Conservation (phyloP, 164 flowering plant species). For the Aristolochia contorta region DNA sequence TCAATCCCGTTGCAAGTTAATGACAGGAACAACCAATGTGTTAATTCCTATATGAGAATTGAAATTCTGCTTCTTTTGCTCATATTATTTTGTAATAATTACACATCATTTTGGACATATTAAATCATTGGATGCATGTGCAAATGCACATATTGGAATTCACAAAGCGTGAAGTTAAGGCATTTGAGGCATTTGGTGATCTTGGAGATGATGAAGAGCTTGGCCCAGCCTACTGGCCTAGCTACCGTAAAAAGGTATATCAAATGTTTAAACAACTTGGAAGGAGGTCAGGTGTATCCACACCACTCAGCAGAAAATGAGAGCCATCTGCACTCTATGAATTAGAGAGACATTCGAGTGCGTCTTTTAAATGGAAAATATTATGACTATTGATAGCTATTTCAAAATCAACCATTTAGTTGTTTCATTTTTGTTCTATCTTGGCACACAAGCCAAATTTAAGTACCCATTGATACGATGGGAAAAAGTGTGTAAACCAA, state of each 20-base stretch:
- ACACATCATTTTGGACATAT: not conserved
- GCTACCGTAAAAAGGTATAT: conserved; percentile 79
- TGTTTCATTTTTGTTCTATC: too few relatives aligned
- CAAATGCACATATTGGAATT: conserved; percentile 74
- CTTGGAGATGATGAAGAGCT: conserved; percentile 96
- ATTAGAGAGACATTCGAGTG: conserved; percentile 58
- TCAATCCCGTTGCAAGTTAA: too few relatives aligned
- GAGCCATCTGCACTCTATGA: conserved; percentile 35
- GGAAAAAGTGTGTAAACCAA: too few relatives aligned
- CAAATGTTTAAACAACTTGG: conserved; percentile 48
- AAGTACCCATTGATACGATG: too few relatives aligned
- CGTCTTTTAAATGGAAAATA: conserved; percentile 75
- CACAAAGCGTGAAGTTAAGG: conserved; percentile 83
- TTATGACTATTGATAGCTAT: too few relatives aligned
- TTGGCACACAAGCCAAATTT: too few relatives aligned
- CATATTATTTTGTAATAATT: too few relatives aligned
- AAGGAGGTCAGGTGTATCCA: conserved; percentile 51
- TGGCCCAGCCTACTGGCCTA: conserved; percentile 95
- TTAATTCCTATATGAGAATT: too few relatives aligned
- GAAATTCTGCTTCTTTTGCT: too few relatives aligned
- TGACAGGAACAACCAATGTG: too few relatives aligned
- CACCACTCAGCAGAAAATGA: conserved; percentile 42
- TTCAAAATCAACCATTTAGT: too few relatives aligned
- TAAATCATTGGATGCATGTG: not conserved
- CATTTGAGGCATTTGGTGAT: conserved; percentile 78